These are phyloP conservation scores for Saccharomycopsis babjevae DNA, from an alignment of 805 yeast genomes.

Conservation along the genomic window DNA sequence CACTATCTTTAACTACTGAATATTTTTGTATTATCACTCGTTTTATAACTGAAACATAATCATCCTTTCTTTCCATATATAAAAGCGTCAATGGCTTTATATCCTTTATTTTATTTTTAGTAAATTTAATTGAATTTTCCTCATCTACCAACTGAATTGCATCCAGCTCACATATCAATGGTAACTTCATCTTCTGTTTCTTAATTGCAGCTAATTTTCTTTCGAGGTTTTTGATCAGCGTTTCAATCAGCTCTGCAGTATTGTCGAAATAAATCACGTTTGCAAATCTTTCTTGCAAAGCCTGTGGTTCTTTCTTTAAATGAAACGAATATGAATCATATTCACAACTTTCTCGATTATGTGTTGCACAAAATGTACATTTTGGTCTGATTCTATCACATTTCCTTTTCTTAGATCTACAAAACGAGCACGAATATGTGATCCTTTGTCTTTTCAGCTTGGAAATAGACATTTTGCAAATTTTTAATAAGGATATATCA, in stretches of 20 bases:
- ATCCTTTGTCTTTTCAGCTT: constrained; percentile 6
- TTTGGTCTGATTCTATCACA: constrained; percentile 14
- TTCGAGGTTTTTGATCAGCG: background rate
- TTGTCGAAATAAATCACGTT: background rate
- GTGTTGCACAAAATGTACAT: constrained; percentile 11
- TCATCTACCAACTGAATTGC: background rate
- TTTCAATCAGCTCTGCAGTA: background rate
- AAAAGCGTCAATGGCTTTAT: background rate
- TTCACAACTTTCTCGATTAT: constrained; percentile 2
- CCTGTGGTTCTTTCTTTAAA: background rate
- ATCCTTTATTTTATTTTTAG: background rate
- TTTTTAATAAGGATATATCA: too few species aligned
- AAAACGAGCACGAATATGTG: constrained; percentile 9
- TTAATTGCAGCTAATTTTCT: background rate
- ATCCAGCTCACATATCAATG: background rate
- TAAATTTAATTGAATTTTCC: background rate
- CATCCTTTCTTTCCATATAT: background rate
- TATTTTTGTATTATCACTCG: background rate
- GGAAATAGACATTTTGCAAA: background rate
- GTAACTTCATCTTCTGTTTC: background rate
- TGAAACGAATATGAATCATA: background rate
- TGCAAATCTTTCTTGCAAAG: background rate
- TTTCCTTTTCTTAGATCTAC: constrained; percentile 12
- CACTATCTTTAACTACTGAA: background rate
- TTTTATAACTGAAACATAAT: background rate